Evolutionary conservation across 1,284 basidiomycete species (phyloP).

Genomic region (Takashimella koratensis): DNA sequence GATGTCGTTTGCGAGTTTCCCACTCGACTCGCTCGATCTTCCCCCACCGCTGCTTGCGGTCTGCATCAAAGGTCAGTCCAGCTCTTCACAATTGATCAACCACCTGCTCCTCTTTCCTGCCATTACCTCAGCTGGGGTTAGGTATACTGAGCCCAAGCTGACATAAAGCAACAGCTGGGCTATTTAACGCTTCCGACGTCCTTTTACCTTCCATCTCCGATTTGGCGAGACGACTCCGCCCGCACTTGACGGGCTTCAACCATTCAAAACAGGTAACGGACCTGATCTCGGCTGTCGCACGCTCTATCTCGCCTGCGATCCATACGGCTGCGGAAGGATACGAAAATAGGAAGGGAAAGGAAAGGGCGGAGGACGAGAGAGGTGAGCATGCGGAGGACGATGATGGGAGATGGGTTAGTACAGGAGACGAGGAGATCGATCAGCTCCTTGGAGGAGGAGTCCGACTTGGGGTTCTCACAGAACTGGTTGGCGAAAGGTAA

Average conservation of each 20-base stretch:
- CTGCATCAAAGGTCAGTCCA: conserved; percentile 31
- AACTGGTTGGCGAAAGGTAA: conserved; percentile 81
- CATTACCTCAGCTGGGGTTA: too few species aligned
- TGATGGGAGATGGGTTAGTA: conserved; percentile 48
- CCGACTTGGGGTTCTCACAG: conserved; percentile 71
- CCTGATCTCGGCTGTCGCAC: conserved; percentile 20
- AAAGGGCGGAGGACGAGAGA: conserved; percentile 1
- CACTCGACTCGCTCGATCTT: conserved; percentile 31
- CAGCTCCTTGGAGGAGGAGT: conserved; percentile 68
- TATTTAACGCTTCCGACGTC: conserved; percentile 38
- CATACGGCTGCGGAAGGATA: conserved; percentile 17
- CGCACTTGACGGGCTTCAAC: conserved; percentile 12
- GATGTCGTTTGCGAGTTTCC: conserved; percentile 39
- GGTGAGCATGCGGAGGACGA: conserved; percentile 5
- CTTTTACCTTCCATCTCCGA: conserved; percentile 36
- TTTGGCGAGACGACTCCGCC: conserved; percentile 34
- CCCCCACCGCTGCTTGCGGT: conserved; percentile 22
- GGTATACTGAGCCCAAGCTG: background rate
- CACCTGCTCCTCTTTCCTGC: too few species aligned
- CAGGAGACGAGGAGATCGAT: conserved; percentile 67
- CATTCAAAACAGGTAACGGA: conserved; percentile 10
- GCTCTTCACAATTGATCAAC: too few species aligned
- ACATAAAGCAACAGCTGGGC: conserved; percentile 23
- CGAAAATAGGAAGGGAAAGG: conserved; percentile 6
- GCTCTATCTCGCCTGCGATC: conserved; percentile 24